A percentile compares a stretch with the other conserved stretches of the same genome.
These are phyloP conservation scores for Diaporthe citrichinensis DNA, from an alignment of 2,329 filamentous ascomycete genomes.

Conservation along the genomic window DNA sequence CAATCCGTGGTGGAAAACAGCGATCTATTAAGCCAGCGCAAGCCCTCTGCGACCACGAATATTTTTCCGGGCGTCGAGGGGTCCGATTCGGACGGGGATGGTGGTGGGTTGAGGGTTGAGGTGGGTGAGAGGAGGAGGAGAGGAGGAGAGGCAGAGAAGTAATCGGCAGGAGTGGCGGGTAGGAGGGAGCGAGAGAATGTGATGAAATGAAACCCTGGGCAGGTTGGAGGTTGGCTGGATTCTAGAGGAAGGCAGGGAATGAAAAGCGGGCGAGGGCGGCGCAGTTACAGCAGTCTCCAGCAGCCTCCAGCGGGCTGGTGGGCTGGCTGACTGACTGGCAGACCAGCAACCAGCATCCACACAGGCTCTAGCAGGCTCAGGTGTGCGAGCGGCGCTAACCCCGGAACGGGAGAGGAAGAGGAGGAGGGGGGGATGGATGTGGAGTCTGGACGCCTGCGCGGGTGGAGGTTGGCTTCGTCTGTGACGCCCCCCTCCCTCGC, in stretches of 20 bases:
- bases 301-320: not conserved
- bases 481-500: constrained; percentile 29
- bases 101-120: not conserved
- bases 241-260: constrained; percentile 26
- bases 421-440: not conserved
- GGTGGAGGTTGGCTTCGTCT: constrained; percentile 30
- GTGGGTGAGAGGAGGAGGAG: not conserved
- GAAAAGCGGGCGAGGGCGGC: constrained; percentile 34
- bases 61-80: constrained; percentile 17
- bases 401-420: constrained; percentile 1
- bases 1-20: constrained; percentile 4
- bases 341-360: not conserved
- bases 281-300: constrained; percentile 22
- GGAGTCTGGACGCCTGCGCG: not conserved
- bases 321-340: constrained; percentile 5
- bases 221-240: constrained; percentile 30
- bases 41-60: constrained; percentile 6
- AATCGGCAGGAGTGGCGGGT: not conserved
- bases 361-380: not conserved
- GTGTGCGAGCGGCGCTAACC: constrained; percentile 11
- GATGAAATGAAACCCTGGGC: constrained; percentile 28
- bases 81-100: constrained; percentile 22
- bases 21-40: constrained; percentile 10
- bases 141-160: constrained; percentile 15
- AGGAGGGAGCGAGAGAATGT: constrained; percentile 8